phyloP scores from a whole-genome alignment of 257 asterid genomes.

The Osmanthus fragrans region DNA sequence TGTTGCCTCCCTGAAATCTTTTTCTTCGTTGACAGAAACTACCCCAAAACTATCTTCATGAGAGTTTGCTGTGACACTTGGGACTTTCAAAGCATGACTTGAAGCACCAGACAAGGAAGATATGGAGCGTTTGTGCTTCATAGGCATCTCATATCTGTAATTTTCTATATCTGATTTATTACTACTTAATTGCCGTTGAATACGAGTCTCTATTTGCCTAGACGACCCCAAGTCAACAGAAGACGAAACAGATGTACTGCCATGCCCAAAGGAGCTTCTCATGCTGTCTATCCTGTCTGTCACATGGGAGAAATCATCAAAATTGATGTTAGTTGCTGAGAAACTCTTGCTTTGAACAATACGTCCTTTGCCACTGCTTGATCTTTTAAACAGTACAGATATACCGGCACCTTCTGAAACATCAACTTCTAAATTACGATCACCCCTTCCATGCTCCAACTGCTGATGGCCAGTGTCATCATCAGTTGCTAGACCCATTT shows the following conservation, averaged over 20 bases:
- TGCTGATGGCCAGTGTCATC: slow-evolving; percentile 27
- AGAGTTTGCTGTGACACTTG: slow-evolving; percentile 46
- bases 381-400: slow-evolving; percentile 60
- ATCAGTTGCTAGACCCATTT: slow-evolving; percentile 34
- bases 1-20: slow-evolving; percentile 32
- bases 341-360: slow-evolving; percentile 70
- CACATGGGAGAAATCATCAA: slow-evolving; percentile 74
- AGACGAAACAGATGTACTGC: slow-evolving; percentile 76
- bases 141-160: slow-evolving; percentile 50
- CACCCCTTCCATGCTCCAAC: slow-evolving; percentile 18
- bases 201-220: slow-evolving; percentile 52
- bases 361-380: slow-evolving; percentile 59
- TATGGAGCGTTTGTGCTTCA: slow-evolving; percentile 64
- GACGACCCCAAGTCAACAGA: slow-evolving; percentile 77
- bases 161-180: slow-evolving; percentile 64
- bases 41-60: slow-evolving; percentile 50
- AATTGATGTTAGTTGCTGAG: slow-evolving; percentile 66
- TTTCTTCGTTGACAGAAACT: slow-evolving; percentile 38
- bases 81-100: slow-evolving; percentile 50
- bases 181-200: slow-evolving; percentile 71
- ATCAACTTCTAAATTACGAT: slow-evolving; percentile 42
- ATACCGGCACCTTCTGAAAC: slow-evolving; percentile 73
- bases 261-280: slow-evolving; percentile 79
- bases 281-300: slow-evolving; percentile 68
- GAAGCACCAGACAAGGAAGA: slow-evolving; percentile 83